Conservation (phyloP, 2,329 filamentous ascomycete genomes). For the Pseudogymnoascus sp. region DNA sequence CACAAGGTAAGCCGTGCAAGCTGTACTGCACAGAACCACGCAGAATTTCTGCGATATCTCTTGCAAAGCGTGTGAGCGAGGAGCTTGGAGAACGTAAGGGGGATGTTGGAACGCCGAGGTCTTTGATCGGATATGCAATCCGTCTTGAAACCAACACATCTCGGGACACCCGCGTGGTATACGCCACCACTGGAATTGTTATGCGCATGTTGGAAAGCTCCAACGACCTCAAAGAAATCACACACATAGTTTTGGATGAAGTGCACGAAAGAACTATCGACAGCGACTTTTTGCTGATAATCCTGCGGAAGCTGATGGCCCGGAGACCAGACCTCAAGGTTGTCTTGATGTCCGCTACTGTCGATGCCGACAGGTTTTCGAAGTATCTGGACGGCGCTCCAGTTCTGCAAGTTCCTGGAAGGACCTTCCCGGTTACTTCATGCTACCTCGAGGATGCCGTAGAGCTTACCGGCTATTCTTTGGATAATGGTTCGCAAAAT, state of each 20-base stretch:
- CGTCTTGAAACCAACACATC: conserved; percentile 82
- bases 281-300: conserved; percentile 89
- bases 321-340: conserved; percentile 79
- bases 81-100: conserved; percentile 79
- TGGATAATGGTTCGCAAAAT: conserved; percentile 37
- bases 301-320: conserved; percentile 73
- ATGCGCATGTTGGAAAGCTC: conserved; percentile 93
- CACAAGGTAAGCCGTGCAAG: conserved; percentile 73
- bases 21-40: conserved; percentile 94
- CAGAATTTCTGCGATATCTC: conserved; percentile 89
- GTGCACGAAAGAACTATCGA: conserved; percentile 96
- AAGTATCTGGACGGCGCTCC: conserved; percentile 79
- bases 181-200: conserved; percentile 87
- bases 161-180: conserved; percentile 75
- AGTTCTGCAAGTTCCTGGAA: conserved; percentile 80
- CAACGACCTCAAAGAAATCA: conserved; percentile 78
- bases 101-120: conserved; percentile 74
- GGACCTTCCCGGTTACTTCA: conserved; percentile 86
- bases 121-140: conserved; percentile 90
- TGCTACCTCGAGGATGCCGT: conserved; percentile 88
- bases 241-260: conserved; percentile 92
- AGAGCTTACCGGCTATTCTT: conserved; percentile 69
- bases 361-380: conserved; percentile 87
- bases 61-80: conserved; percentile 87
- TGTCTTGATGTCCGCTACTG: conserved; percentile 93